phyloP scores from a whole-genome alignment of 331 rosid species.

The Prunus yedoensis region DNA sequence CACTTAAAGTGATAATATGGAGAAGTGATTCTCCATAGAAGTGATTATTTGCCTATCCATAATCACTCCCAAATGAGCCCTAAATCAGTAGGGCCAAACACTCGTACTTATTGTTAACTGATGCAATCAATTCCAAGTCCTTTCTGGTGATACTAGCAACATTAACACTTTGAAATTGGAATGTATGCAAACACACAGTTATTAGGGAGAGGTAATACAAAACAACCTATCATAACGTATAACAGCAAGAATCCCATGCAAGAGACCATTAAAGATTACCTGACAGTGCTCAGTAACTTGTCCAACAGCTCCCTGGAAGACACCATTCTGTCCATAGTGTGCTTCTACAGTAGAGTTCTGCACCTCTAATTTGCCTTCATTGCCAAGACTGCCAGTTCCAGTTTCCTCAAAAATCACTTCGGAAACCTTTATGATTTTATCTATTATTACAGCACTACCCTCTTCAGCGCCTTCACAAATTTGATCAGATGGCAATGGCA shows the following conservation, averaged over 20 bases:
- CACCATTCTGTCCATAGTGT: slow-evolving; percentile 32
- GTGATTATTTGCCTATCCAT: no score
- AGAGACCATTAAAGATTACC: slow-evolving; percentile 30
- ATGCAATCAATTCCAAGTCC: slow-evolving; percentile 3
- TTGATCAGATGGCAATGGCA: slow-evolving; percentile 40
- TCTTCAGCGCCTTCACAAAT: slow-evolving; percentile 46
- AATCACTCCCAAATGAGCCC: no score
- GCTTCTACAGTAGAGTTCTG: slow-evolving; percentile 31
- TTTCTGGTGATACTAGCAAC: not conserved
- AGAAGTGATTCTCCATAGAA: no score
- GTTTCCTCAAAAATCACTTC: slow-evolving; percentile 58
- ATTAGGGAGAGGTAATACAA: not conserved
- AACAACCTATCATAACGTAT: not conserved
- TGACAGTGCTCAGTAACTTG: slow-evolving; percentile 33
- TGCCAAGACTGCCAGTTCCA: slow-evolving; percentile 27
- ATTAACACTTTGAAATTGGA: not conserved
- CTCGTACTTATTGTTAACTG: not conserved
- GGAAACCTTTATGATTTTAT: slow-evolving; percentile 58
- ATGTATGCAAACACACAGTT: not conserved
- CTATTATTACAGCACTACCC: slow-evolving; percentile 48
- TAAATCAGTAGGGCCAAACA: not conserved
- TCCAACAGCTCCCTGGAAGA: slow-evolving; percentile 35
- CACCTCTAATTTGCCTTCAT: slow-evolving; percentile 34
- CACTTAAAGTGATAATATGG: no score
- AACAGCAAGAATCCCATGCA: not conserved